Evolutionary conservation across 202 grass and related monocot genomes (phyloP), one percentile per base, ranked within the genome.

Genomic region (Zizania palustris): DNA sequence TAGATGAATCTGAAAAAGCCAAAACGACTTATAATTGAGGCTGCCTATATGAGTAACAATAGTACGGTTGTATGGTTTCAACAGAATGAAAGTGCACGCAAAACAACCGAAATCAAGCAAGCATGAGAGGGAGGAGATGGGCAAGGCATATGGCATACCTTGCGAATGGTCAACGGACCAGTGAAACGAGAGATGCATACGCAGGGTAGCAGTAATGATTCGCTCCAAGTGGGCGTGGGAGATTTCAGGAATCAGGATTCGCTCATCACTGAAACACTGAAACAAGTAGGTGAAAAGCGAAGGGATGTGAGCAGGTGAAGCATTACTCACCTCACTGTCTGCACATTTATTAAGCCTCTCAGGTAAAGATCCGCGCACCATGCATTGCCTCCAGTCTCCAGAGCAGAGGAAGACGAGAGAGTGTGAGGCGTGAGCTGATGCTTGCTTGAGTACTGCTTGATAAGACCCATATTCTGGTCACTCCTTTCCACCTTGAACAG

Each of bases 241-340:
- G 41, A n/a, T 21, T 56, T 72, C 53, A 85, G 76, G 69, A 67
- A 45, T 72, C 53, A 85, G 76, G 69, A 67, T 63, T 67, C 12
- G 44, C 42, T 61, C 71, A 41, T 70, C 64, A 19, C 78, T 81
- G 72, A 86, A 81, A 76, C 65, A 71, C 45, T 56, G 38, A 69
- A 39, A 9, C 13, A 22, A 37, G 63, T 70, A 14, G 45, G 84
- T 85, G 77, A 70, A 81, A 81, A 86, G 71, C 16, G 28, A 69
- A 19, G 61, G 21, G 49, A 58, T 22, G 9, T 65, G 20, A 16
- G 21, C 41, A 35, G 75, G 38, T 12, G 16, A 10, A 61, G 55
- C 54, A 60, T 80, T 79, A 69, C 35, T 77, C 36, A 7, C 16
- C 58, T 42, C 16, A 21, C 20, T 16, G 38, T 5, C 51, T 37